Conservation (phyloP, 495 filamentous ascomycete species). For the Evernia prunastri region DNA sequence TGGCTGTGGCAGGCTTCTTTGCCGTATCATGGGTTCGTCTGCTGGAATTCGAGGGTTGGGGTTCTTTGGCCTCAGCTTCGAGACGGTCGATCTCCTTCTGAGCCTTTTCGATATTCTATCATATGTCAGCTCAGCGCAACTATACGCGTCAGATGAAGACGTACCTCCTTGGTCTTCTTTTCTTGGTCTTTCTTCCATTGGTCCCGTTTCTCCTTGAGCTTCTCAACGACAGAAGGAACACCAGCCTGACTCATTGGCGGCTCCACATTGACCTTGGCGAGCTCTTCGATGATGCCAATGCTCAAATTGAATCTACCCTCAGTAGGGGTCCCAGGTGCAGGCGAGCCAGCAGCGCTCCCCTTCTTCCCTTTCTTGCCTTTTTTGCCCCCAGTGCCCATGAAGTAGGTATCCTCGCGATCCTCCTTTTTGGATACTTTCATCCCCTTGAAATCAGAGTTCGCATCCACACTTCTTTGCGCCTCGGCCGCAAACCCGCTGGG, state of each 20-base stretch:
- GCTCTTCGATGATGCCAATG: constrained; percentile 84
- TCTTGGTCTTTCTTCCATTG: constrained; percentile 90
- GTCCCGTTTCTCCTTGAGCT: constrained; percentile 85
- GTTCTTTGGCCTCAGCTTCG: constrained; percentile 50
- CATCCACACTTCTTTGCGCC: constrained; percentile 72
- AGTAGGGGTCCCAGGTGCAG: constrained; percentile 39
- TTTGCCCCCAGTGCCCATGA: constrained; percentile 73
- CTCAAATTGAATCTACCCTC: constrained; percentile 75
- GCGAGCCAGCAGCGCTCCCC: constrained; percentile 44
- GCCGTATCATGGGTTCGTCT: constrained; percentile 34
- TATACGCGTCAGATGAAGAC: constrained; percentile 26
- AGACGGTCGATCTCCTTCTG: constrained; percentile 61
- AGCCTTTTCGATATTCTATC: constrained; percentile 66
- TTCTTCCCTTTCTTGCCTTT: constrained; percentile 89
- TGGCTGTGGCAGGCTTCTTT: constrained; percentile 48
- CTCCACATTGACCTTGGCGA: constrained; percentile 72
- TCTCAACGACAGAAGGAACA: constrained; percentile 70
- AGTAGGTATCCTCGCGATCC: constrained; percentile 81
- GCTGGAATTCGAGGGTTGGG: constrained; percentile 31
- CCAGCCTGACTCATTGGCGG: constrained; percentile 79
- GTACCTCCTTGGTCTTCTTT: constrained; percentile 83
- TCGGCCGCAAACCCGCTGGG: constrained; percentile 67
- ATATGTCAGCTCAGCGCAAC: constrained; percentile 21
- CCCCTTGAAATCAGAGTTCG: constrained; percentile 66
- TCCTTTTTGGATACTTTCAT: constrained; percentile 71